Conservation (phyloP, 2,329 filamentous ascomycete species). For the Colletotrichum sansevieriae region DNA sequence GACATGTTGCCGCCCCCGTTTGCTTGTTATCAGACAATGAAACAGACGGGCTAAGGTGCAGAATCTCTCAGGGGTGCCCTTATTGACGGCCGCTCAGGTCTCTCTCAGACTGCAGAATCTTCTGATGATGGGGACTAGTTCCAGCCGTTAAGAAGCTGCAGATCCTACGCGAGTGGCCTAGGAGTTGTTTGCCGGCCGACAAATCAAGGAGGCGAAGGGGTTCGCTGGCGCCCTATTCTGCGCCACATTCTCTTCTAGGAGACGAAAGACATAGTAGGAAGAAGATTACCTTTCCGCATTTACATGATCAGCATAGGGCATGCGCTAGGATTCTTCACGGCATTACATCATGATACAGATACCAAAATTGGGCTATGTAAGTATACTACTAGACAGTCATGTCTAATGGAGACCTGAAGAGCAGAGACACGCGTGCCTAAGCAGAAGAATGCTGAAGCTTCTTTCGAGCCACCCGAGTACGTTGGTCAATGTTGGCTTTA, state of each 20-base stretch:
- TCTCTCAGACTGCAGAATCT: slow-evolving; percentile 43
- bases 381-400: slow-evolving; percentile 30
- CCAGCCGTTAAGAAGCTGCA: slow-evolving; percentile 11
- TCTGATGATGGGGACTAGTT: slow-evolving; percentile 41
- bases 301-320: slow-evolving; percentile 32
- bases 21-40: slow-evolving; percentile 41
- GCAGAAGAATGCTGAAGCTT: too few relatives aligned
- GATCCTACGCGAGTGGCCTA: slow-evolving; percentile 9
- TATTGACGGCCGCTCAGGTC: slow-evolving; percentile 44
- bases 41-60: slow-evolving; percentile 43
- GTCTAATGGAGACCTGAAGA: slow-evolving; percentile 16
- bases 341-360: slow-evolving; percentile 37
- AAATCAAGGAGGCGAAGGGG: background rate
- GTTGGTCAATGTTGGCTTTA: too few relatives aligned
- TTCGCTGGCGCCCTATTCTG: background rate
- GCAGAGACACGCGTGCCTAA: background rate
- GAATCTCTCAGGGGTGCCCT: slow-evolving; percentile 35
- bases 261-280: background rate
- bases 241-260: slow-evolving; percentile 3
- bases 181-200: background rate
- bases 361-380: slow-evolving; percentile 34
- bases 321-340: slow-evolving; percentile 16
- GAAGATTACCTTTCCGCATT: slow-evolving; percentile 15
- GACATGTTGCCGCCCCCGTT: slow-evolving; percentile 27
- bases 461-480: too few relatives aligned